These are phyloP conservation scores for Toxicodendron radicans DNA, from an alignment of 345 rosid species.

Conservation along the genomic window DNA sequence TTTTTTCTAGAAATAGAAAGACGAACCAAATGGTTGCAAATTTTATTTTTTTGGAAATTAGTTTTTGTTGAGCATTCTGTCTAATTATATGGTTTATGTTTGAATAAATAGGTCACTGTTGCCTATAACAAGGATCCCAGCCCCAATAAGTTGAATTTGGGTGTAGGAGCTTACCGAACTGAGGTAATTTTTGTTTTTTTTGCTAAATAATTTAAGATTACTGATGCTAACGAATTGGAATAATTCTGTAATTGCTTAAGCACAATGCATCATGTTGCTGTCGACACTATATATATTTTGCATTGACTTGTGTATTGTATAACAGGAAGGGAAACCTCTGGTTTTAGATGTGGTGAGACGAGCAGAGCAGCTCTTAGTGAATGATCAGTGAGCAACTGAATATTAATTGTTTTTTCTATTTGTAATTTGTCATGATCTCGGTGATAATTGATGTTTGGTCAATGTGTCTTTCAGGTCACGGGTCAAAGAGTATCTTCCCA, in stretches of 20 bases:
- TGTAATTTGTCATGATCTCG: not conserved
- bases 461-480: constrained; percentile 47
- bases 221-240: constrained; percentile 11
- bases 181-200: constrained; percentile 49
- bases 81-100: constrained; percentile 6
- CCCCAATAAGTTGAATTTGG: constrained; percentile 83
- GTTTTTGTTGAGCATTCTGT: not conserved
- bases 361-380: constrained; percentile 81
- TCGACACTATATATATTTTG: not conserved
- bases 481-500: constrained; percentile 92
- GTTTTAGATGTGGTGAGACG: constrained; percentile 74
- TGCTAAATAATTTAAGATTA: not conserved
- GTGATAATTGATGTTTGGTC: constrained; percentile 7
- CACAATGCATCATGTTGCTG: not conserved
- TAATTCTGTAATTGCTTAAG: not conserved
- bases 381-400: constrained; percentile 53
- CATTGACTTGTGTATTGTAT: constrained; percentile 14
- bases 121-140: constrained; percentile 92
- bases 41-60: not conserved
- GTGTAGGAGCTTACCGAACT: constrained; percentile 97
- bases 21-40: not conserved
- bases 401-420: not conserved
- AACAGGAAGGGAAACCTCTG: constrained; percentile 92
- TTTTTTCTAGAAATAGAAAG: not conserved
- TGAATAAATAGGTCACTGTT: constrained; percentile 67